Base-by-base conservation (phyloP, 208 protist genomes). In the Porcisia hertigi region DNA sequence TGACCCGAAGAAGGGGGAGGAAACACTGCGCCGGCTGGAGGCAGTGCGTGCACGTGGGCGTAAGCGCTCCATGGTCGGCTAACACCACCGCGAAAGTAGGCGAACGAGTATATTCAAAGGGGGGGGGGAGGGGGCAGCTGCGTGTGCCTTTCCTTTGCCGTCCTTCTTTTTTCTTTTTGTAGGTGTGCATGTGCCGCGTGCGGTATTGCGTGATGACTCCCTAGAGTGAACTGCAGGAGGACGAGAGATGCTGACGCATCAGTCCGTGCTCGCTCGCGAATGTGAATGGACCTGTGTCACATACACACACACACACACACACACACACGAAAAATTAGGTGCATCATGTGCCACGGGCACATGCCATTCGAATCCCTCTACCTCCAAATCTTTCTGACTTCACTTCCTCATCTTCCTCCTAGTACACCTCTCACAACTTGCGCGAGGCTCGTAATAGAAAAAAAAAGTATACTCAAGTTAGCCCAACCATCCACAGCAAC, bases 51-150 rank as follows among this genome's bases (percentile, higher is more conserved):
- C 89, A 18, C 88, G 95, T 65, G 95, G 95, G 20, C 84, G 95
- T 16, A 98, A 98, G 80, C 90, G 91, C 54, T 93, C 87, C 39
- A 98, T 98, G 95, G 69, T 98, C 39, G 95, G 95, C 23, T 98
- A 88, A 78, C 45, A 41, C 39, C 20, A 3, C 20, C 34, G 20
- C 18, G 39, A 11, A 57, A 36, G 45, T n/a, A 49, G 12, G 14
- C 14, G 34, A 54, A 9, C 16, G 52, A 25, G 8, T 41, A 49
- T 12, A 9, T 49, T 49, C 7, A 9, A 3, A 9, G 9, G 45
- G 45, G 45, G 45, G 3, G 45, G 9, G 9, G 45, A 49, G 9
- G 3, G 2, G 0, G 41, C n/a, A 39, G 16, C 20, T 53, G 63
- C 12, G 7, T 49, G 1, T 52, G 4, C 12, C 14, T 23, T 39